Conservation (phyloP, 768 basidiomycete genomes). For the Termitomyces sp. region DNA sequence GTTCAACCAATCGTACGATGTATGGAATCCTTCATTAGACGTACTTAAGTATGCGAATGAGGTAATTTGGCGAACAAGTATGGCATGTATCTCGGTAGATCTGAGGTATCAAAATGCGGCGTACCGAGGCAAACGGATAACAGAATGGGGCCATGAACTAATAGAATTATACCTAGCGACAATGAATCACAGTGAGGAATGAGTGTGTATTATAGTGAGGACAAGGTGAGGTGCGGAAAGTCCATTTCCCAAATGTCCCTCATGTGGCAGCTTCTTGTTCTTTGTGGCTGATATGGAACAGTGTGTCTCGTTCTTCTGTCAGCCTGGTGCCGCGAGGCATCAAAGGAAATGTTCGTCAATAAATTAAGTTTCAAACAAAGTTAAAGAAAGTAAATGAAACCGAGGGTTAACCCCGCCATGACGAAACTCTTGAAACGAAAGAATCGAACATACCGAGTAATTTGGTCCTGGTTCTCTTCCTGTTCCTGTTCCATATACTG, state of each 20-base stretch:
- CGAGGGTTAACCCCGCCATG: conserved; percentile 50
- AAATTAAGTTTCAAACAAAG: conserved; percentile 32
- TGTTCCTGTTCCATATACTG: conserved; percentile 76
- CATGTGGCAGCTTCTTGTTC: conserved; percentile 23
- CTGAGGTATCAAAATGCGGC: conserved; percentile 15
- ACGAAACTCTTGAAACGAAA: conserved; percentile 60
- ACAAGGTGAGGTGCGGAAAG: not conserved
- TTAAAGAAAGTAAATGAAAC: conserved; percentile 54
- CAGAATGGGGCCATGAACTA: not conserved
- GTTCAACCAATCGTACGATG: not conserved
- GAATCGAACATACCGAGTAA: conserved; percentile 73
- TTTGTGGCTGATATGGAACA: conserved; percentile 30
- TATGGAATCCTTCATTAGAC: conserved; percentile 13
- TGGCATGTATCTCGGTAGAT: conserved; percentile 17
- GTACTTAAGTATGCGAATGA: conserved; percentile 9
- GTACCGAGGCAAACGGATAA: conserved; percentile 9
- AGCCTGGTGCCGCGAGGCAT: conserved; percentile 47
- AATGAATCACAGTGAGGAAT: conserved; percentile 1
- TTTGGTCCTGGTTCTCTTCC: conserved; percentile 72
- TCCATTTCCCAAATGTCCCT: conserved; percentile 3
- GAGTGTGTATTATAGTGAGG: not conserved
- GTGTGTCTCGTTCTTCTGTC: conserved; percentile 60
- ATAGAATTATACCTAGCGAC: conserved; percentile 4
- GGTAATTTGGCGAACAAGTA: conserved; percentile 12
- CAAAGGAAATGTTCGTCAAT: conserved; percentile 32